These are phyloP conservation scores for Carnegiea gigantea DNA, from an alignment of 179 eudicot species.

Conservation along the genomic window DNA sequence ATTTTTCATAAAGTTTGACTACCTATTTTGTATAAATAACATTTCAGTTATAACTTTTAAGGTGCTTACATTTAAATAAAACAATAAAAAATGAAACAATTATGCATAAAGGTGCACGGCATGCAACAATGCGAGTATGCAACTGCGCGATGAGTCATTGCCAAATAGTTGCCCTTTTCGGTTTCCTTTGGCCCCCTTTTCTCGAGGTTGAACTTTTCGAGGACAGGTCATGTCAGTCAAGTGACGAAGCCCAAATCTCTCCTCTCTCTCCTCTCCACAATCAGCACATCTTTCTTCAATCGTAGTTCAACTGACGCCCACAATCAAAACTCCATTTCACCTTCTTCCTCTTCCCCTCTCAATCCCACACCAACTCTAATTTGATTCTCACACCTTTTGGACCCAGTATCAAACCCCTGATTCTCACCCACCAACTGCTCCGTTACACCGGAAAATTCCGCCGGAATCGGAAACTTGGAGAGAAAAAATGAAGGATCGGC, in stretches of 20 bases:
- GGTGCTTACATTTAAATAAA: too few species aligned
- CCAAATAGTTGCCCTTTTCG: too few species aligned
- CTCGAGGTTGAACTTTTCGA: background rate
- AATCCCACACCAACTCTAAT: slow-evolving; percentile 17
- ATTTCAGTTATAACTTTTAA: too few species aligned
- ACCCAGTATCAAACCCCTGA: background rate
- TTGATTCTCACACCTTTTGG: background rate
- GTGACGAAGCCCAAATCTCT: slow-evolving; percentile 5
- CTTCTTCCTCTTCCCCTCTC: background rate
- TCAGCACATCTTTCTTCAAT: slow-evolving; percentile 8
- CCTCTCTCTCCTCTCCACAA: background rate
- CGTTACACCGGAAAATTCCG: background rate
- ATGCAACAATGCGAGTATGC: too few species aligned
- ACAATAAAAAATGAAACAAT: too few species aligned
- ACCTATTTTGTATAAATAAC: too few species aligned
- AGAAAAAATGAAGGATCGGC: slow-evolving; percentile 52
- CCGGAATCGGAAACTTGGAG: background rate
- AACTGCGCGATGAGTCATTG: too few species aligned
- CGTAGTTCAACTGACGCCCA: background rate
- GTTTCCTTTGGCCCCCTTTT: too few species aligned
- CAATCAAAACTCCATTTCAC: background rate
- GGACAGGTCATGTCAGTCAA: background rate
- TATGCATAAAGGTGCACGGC: too few species aligned
- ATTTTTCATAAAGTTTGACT: too few species aligned
- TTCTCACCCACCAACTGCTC: background rate